Base-by-base conservation (phyloP, 495 filamentous ascomycete species). In the Aspergillus funiculosus region DNA sequence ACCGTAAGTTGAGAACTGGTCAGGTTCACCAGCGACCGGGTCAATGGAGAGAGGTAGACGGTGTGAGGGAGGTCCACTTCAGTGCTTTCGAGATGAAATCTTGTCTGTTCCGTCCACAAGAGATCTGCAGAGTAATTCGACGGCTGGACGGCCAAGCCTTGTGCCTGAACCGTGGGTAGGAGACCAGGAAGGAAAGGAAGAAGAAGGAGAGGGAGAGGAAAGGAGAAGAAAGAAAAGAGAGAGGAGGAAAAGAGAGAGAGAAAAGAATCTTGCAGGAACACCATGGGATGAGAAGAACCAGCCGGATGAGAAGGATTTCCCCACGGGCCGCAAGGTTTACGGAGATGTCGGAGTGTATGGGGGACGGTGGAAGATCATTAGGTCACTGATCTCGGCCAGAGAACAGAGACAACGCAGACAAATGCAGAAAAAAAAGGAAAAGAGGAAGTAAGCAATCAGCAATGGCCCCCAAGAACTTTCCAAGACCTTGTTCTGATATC, bases 101-200 rank as follows among this genome's bases (percentile, higher is more conserved):
- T 46, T 5, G 22, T 41, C 31, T 46, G 34, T 1, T 29, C 48
- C 6, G 52, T 53, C 48, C 45, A 53, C 21, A 54, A 48, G 21
- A 67, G 52, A 50, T 62, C 57, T 21, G 52, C 50, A 15, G 67
- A 57, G 22, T 46, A 51, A 46, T 69, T 71, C 5, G 69, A 68
- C 17, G 69, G 63, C 34, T 39, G 11, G 13, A 67, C 60, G 28
- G 60, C 49, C 56, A 49, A 56, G 34, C 34, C 46, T 37, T 52
- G 39, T 15, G 57, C 55, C 28, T 40, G 46, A 14, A 56, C 62
- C 25, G 52, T 47, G 32, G 51, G 32, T 17, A 51, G 39, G 22
- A 59, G 43, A 37, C 41, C 20, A 24, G 53, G 34, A 29, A 57
- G 37, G 40, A 59, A 39, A 45, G 43, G 39, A 32, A 46, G 24